Evolutionary conservation across 306 rosid genomes (phyloP), one percentile per base, ranked within the genome.

Genomic region (Rosa multiflora): DNA sequence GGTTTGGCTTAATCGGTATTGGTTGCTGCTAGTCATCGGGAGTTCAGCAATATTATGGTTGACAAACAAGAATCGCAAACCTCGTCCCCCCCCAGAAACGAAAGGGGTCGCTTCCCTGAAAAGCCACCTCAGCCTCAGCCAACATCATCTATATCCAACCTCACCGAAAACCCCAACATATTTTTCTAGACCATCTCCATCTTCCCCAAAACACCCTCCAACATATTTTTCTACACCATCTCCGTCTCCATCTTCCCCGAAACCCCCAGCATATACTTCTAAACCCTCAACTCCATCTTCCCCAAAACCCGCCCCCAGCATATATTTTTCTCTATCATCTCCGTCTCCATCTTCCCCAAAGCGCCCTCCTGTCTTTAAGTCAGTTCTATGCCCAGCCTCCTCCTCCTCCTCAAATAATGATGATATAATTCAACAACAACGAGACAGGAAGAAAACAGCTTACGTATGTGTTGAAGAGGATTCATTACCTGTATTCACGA

Each of bases 401-500:
- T 26, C 73, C 47, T 26, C 73, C 44, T n/a, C 79, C 40, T 2
- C 64, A 18, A 26, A 21, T 32, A 2, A 32, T 32, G 37, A n/a
- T 74, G 70, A 0, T 6, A 9, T 17, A 26, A 39, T 4, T 51
- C 39, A 21, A 61, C 67, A 29, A 39, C 67, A 0, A 26, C 32
- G 15, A 72, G 35, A n/a, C 8, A 63, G 5, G 55, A 70, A 75
- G 53, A 44, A 11, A 11, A 10, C 64, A 61, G 17, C 15, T 46
- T 86, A 79, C 40, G 42, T 49, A 4, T 12, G 63, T 59, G 40
- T 80, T 52, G 79, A 72, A 32, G 62, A 73, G 17, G 74, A 32
- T 40, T 63, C 87, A 21, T 76, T 58, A 46, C 69, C 72, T 9
- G 12, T 84, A 42, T 80, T 70, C 70, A 17, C 49, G 2, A 80